These are phyloP conservation scores for Plasmopara viticola DNA, from an alignment of 352 stramenopile genomes.

Conservation along the genomic window DNA sequence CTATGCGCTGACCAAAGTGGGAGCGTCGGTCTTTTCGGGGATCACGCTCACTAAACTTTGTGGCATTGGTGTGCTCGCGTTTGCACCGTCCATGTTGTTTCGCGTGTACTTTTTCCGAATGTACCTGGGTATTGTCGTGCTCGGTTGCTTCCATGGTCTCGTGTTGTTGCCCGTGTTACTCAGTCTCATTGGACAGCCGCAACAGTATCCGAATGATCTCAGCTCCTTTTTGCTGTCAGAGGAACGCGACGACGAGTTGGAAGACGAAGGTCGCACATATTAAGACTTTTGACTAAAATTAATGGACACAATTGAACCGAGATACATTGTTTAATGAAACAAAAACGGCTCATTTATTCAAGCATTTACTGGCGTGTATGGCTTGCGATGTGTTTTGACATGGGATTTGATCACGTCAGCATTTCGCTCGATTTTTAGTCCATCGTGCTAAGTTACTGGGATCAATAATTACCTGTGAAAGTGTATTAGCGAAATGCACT, in stretches of 20 bases:
- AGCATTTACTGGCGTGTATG: no score
- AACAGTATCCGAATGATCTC: slow-evolving; percentile 51
- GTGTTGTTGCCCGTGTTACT: slow-evolving; percentile 78
- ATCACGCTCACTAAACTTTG: slow-evolving; percentile 91
- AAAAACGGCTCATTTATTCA: no score
- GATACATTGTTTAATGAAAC: no score
- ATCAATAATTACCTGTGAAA: no score
- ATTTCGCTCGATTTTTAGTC: no score
- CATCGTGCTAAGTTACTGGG: no score
- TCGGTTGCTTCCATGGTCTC: slow-evolving; percentile 83
- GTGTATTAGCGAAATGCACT: no score
- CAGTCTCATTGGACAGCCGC: slow-evolving; percentile 52
- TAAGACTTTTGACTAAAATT: slow-evolving; percentile 7
- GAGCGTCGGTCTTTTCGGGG: slow-evolving; percentile 81
- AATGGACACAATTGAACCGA: background rate
- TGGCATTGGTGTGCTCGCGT: slow-evolving; percentile 83
- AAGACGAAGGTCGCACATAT: slow-evolving; percentile 28
- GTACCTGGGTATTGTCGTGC: slow-evolving; percentile 85
- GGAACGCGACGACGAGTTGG: slow-evolving; percentile 50
- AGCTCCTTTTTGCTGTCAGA: slow-evolving; percentile 68
- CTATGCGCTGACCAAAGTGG: slow-evolving; percentile 68
- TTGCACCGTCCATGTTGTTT: slow-evolving; percentile 88
- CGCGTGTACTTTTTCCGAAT: slow-evolving; percentile 91
- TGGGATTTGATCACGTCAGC: no score
- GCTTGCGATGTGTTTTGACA: no score